A percentile compares a stretch with the other conserved stretches of the same genome.
phyloP scores from a whole-genome alignment of 164 flowering plant species.

The Saururus chinensis region DNA sequence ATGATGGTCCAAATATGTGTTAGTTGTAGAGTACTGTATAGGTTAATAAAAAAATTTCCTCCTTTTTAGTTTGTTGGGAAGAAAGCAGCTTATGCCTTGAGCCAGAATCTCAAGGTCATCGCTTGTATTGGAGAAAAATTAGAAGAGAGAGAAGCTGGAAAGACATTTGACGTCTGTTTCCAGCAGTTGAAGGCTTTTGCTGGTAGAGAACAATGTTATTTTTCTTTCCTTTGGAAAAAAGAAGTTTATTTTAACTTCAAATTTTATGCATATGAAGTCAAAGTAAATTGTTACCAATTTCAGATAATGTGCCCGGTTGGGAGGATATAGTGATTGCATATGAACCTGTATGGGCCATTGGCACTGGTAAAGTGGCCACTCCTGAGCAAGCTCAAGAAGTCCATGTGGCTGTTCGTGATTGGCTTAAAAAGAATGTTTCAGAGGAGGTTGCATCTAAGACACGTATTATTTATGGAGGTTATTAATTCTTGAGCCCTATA shows the following conservation, averaged over 20 bases:
- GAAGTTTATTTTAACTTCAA: not conserved
- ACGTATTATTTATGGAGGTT: conserved; percentile 97
- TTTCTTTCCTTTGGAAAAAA: not conserved
- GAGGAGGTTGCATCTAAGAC: conserved; percentile 82
- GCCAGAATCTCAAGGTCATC: conserved; percentile 73
- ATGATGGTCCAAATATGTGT: not conserved
- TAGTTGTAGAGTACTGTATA: not conserved
- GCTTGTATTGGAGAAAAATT: conserved; percentile 93
- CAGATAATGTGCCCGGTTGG: conserved; percentile 92
- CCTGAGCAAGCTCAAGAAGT: conserved; percentile 97
- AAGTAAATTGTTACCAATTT: conserved; percentile 9
- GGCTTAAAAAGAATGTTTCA: conserved; percentile 87
- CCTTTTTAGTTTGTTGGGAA: conserved; percentile 80
- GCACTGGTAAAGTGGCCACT: conserved; percentile 91
- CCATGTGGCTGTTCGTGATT: conserved; percentile 88
- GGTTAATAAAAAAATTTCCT: not conserved
- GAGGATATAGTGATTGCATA: conserved; percentile 86
- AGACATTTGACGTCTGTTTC: conserved; percentile 93
- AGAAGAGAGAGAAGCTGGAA: conserved; percentile 90
- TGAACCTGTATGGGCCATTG: conserved; percentile 99
- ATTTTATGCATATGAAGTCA: not conserved
- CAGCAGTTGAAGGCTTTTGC: conserved; percentile 88
- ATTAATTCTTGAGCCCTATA: too few species aligned
- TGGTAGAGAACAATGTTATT: conserved; percentile 20
- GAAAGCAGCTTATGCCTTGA: conserved; percentile 95